Evolutionary conservation across 306 rosid genomes (phyloP), one percentile per base, ranked within the genome.

Genomic region (Cucumis sativus): DNA sequence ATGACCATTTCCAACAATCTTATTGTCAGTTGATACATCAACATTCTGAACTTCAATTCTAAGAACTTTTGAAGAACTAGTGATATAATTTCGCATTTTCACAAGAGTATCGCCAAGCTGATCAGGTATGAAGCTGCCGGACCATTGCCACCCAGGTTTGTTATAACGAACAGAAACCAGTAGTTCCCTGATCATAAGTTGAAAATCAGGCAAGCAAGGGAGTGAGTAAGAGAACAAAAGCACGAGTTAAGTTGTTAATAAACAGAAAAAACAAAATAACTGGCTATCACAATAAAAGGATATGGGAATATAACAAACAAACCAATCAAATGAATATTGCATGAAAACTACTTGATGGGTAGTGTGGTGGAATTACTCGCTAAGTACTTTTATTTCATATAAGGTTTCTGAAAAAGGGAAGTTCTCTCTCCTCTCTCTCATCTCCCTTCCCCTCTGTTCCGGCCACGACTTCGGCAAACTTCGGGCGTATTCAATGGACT

Each of bases 71-170:
- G 88, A 84, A 56, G 88, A 83, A 76, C 92, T 92, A 79, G 88
- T 84, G 23, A 89, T 89, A 80, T 85, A 85, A 79, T 92, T 90
- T 77, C 93, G 88, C 89, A 92, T 82, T 87, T 95, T 95, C 79
- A 95, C 88, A 90, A 87, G 96, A 58, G 97, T 95, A 84, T 95
- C 98, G 65, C 98, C 97, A 11, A 92, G 87, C 77, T 88, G 90
- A 86, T 92, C 97, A 1, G 96, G 97, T 77, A 89, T 79, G 86
- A 95, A 95, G 90, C 96, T 80, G 74, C 98, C 98, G 11, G 98
- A 95, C 98, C 98, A 95, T 86, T 92, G 96, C 98, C 97, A 95
- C 79, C 98, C 98, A 74, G 98, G 88, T 82, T 90, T 97, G 71
- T 87, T 77, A 74, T 90, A 95, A 70, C 91, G 86, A 80, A 92